Base-by-base conservation (phyloP, 371 early-diverging fungal species). In the Actinomortierella ambigua region DNA sequence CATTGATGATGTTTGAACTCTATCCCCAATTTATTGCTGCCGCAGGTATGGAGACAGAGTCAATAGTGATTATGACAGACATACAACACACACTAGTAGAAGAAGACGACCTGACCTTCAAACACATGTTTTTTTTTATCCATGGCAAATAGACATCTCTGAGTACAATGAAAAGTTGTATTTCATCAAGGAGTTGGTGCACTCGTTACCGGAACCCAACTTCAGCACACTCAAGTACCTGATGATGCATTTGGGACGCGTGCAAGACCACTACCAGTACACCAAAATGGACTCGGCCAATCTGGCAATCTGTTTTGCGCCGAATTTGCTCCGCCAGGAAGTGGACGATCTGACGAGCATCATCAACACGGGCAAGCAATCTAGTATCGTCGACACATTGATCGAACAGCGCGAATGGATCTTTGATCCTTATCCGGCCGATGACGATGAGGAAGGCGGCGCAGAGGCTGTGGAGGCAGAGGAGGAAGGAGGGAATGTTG, bases 201-300 rank as follows among this genome's bases (percentile, higher is more conserved):
- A 90, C 44, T 77, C 80, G 0, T 68, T 94, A 23, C 95, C 95
- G 2, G 80, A 78, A 23, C 55, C 81, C 14, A 88, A 94, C 61
- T 91, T 85, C 66, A 78, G 63, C n/a, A 87, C 88, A 1, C 79
- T 93, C 1, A 83, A 90, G 57, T 90, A 81, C 56, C 65, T 95
- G 42, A 84, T 91, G 80, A 81, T 82, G 26, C 93, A 93, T 77
- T 66, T 95, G 46, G 69, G 79, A 29, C 79, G 75, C 41, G 90
- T 94, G 1, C 80, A 88, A 2, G 77, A 80, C 3, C 78, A 88
- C 34, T 78, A 85, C 39, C 85, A 84, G 5, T 75, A 81, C n/a
- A 95, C 92, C 70, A 95, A 95, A 75, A 95, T 95, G 95, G 93
- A 95, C 62, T 76, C 89, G 23, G 79, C 87, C 3, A 95, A 93